phyloP scores from a whole-genome alignment of 140 eudicot species.

The Stevia rebaudiana region DNA sequence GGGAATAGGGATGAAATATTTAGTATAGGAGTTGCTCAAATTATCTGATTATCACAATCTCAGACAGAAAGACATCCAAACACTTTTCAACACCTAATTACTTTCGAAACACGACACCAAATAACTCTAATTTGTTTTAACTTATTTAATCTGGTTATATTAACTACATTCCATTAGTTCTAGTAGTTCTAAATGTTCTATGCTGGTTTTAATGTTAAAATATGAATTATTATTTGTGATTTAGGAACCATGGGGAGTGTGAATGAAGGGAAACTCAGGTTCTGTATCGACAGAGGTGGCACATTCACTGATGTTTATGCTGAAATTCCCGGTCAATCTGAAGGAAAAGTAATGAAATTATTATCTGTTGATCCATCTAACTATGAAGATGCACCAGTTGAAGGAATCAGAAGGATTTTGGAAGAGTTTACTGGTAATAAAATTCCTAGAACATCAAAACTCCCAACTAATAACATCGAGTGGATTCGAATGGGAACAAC shows the following conservation, averaged over 20 bases:
- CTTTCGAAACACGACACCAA: background rate
- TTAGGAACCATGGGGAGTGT: slow-evolving; percentile 57
- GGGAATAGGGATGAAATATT: background rate
- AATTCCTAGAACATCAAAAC: slow-evolving; percentile 61
- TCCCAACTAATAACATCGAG: slow-evolving; percentile 87
- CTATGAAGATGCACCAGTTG: slow-evolving; percentile 96
- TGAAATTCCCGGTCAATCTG: slow-evolving; percentile 77
- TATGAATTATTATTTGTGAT: slow-evolving; percentile 15
- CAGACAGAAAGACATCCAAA: background rate
- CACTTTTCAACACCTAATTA: background rate
- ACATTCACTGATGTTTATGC: slow-evolving; percentile 98
- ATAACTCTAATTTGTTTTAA: background rate
- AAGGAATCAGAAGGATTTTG: slow-evolving; percentile 84
- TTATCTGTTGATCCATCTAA: slow-evolving; percentile 90
- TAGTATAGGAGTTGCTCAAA: background rate
- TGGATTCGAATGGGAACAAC: slow-evolving; percentile 99
- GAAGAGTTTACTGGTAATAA: slow-evolving; percentile 67
- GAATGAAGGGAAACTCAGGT: slow-evolving; percentile 59
- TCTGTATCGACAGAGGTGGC: slow-evolving; percentile 98
- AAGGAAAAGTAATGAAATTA: slow-evolving; percentile 78
- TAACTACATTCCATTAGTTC: background rate
- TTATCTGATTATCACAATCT: background rate
- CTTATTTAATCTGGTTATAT: background rate
- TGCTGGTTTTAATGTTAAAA: background rate
- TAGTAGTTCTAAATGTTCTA: background rate